Percentiles rank a stretch among this genome's conserved stretches.
Evolutionary conservation across 2,329 filamentous ascomycete species (phyloP).

Genomic region (Cladosporium halotolerans): DNA sequence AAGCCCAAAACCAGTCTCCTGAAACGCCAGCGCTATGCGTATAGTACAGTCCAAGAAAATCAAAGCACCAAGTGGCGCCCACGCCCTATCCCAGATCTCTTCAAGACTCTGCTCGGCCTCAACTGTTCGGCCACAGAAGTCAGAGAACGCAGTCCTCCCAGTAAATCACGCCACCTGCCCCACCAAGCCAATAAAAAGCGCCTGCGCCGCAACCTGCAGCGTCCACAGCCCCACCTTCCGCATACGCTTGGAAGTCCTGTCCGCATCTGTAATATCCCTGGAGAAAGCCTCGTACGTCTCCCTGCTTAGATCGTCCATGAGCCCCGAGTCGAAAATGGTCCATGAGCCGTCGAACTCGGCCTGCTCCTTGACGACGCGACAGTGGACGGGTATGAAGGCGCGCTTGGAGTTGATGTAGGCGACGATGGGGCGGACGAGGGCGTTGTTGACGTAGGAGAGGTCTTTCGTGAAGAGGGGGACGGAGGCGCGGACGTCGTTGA

Average conservation of each 20-base stretch:
- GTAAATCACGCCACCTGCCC: conserved; percentile 58
- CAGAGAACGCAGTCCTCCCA: not conserved
- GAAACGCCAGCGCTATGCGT: not conserved
- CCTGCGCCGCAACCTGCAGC: conserved; percentile 83
- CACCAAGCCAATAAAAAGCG: conserved; percentile 89
- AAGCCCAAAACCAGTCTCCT: not conserved
- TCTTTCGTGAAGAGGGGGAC: conserved; percentile 90
- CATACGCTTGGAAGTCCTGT: conserved; percentile 76
- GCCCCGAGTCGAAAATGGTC: conserved; percentile 86
- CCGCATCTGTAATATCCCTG: conserved; percentile 81
- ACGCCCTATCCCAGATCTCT: not conserved
- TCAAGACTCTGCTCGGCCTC: not conserved
- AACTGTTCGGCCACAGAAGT: not conserved
- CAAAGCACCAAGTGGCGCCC: not conserved
- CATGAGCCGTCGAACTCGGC: conserved; percentile 92
- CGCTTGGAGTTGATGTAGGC: conserved; percentile 95
- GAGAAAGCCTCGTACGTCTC: conserved; percentile 96
- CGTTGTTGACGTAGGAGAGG: conserved; percentile 92
- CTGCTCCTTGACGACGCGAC: conserved; percentile 83
- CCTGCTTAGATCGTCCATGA: conserved; percentile 88
- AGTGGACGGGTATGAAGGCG: conserved; percentile 92
- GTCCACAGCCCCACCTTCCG: conserved; percentile 98
- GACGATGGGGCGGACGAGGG: conserved; percentile 89
- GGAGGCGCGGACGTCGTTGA: conserved; percentile 89
- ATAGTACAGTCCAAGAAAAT: not conserved